Conservation (phyloP, 1,284 basidiomycete genomes). For the Marasmius sp. region DNA sequence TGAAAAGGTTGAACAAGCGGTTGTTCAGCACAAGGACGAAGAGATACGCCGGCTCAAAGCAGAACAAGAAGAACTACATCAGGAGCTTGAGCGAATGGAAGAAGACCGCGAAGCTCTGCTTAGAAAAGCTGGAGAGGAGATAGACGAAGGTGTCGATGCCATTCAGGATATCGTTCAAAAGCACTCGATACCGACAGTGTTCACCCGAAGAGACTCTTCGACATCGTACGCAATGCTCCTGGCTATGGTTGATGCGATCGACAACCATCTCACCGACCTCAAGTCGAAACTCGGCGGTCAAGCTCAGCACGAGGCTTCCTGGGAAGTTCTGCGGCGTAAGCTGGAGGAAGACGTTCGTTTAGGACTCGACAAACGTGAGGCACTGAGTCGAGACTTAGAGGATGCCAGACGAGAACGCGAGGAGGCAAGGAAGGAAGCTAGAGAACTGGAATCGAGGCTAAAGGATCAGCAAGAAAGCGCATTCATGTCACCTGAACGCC, state of each 20-base stretch:
- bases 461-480: conserved; percentile 21
- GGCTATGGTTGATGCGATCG: conserved; percentile 26
- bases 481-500: conserved; percentile 3
- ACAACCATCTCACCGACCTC: conserved; percentile 54
- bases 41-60: conserved; percentile 50
- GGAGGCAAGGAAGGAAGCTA: conserved; percentile 45
- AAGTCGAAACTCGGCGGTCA: conserved; percentile 50
- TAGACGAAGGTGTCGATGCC: conserved; percentile 30
- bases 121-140: conserved; percentile 27
- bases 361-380: conserved; percentile 47
- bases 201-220: conserved; percentile 49
- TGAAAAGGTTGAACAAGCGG: neutral
- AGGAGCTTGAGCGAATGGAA: conserved; percentile 43
- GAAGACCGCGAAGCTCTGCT: conserved; percentile 32
- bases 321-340: conserved; percentile 41
- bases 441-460: conserved; percentile 41
- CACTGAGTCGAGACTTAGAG: conserved; percentile 54
- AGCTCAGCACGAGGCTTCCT: conserved; percentile 39
- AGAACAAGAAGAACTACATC: conserved; percentile 42
- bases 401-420: conserved; percentile 56
- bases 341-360: conserved; percentile 51
- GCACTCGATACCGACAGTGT: conserved; percentile 51
- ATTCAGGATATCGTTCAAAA: conserved; percentile 50
- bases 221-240: neutral
- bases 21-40: conserved; percentile 44